A percentile compares a stretch with the other conserved stretches of the same genome.
Conservation (phyloP, 192 early-diverging fungal genomes). For the Chytriomyces confervae region DNA sequence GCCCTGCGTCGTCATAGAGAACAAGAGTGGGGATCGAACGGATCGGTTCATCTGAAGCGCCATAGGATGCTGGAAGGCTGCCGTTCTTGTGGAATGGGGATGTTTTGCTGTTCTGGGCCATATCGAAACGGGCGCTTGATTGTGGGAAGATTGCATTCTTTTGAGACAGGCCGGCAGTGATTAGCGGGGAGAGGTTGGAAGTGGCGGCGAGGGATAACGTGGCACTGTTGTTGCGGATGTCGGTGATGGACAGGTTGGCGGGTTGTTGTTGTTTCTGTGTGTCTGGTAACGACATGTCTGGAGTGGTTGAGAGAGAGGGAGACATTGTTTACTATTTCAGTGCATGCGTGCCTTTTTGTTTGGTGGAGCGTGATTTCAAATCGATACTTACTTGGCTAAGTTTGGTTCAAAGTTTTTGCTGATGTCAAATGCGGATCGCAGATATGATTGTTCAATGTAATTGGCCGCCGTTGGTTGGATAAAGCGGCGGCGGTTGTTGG, state of each 20-base stretch:
- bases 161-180: neutral
- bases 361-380: too few species aligned
- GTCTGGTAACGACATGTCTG: too few species aligned
- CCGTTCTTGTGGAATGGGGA: conserved; percentile 9
- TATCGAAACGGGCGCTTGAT: neutral
- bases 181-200: conserved; percentile 17
- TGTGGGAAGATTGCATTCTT: conserved; percentile 7
- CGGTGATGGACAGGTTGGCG: conserved; percentile 9
- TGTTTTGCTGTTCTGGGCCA: conserved; percentile 10
- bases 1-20: conserved; percentile 82
- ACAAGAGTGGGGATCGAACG: conserved; percentile 80
- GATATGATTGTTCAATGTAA: too few species aligned
- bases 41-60: neutral
- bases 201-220: neutral
- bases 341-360: too few species aligned
- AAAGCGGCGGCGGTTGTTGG: too few species aligned
- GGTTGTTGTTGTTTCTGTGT: neutral
- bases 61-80: neutral
- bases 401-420: too few species aligned
- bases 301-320: too few species aligned
- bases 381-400: too few species aligned
- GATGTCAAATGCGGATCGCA: too few species aligned
- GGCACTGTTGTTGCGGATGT: conserved; percentile 6
- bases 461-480: too few species aligned
- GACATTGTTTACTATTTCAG: too few species aligned